These are phyloP conservation scores for Aspergillus sclerotioniger DNA, from an alignment of 495 filamentous ascomycete species.

Conservation along the genomic window DNA sequence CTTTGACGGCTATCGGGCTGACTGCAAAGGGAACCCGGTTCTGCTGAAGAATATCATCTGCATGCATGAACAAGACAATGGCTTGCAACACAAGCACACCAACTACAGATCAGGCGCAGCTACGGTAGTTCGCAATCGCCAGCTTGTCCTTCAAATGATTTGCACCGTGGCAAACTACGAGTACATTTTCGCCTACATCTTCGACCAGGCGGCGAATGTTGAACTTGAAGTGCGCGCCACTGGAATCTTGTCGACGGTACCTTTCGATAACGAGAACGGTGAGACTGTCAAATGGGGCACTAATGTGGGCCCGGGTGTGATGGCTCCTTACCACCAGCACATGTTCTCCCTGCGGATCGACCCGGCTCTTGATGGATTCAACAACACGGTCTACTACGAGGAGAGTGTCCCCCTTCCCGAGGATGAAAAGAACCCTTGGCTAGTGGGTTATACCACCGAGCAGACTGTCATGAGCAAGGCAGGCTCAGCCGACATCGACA, in stretches of 20 bases:
- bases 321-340: constrained; percentile 81
- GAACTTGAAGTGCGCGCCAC: constrained; percentile 81
- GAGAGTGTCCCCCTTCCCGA: constrained; percentile 73
- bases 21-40: constrained; percentile 54
- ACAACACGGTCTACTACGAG: constrained; percentile 68
- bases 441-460: constrained; percentile 69
- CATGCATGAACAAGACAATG: constrained; percentile 67
- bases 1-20: constrained; percentile 56
- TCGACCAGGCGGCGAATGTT: constrained; percentile 81
- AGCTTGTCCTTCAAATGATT: constrained; percentile 70
- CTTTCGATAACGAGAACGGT: constrained; percentile 58
- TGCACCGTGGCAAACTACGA: constrained; percentile 81
- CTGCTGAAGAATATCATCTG: constrained; percentile 59
- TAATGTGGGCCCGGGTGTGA: constrained; percentile 79
- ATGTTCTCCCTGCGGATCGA: constrained; percentile 88
- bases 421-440: constrained; percentile 72
- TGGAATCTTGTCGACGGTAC: constrained; percentile 80
- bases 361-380: constrained; percentile 73
- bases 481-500: constrained; percentile 62
- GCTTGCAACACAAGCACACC: constrained; percentile 65
- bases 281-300: constrained; percentile 76
- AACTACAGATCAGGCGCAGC: constrained; percentile 63
- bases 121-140: constrained; percentile 57
- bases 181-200: constrained; percentile 80
- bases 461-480: constrained; percentile 60